Percentiles rank a stretch among this genome's conserved stretches.
Evolutionary conservation across 176 grass and related monocot genomes (phyloP).

Genomic region (Triticum timopheevii): DNA sequence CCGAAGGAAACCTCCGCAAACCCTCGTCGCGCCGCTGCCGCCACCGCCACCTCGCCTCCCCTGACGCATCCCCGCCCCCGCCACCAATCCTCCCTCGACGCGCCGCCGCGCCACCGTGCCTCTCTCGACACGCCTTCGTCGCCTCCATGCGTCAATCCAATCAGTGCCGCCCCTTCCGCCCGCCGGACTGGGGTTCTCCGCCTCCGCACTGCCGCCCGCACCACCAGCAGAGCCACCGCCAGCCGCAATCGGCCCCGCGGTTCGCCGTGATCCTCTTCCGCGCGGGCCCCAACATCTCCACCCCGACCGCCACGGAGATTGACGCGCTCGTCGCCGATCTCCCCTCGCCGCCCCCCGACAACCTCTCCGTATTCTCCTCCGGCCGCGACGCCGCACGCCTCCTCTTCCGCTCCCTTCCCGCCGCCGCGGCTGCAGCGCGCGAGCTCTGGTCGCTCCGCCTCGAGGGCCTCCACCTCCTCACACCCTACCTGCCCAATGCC

Average conservation of each 20-base stretch:
- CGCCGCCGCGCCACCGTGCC: neutral
- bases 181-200: conserved; percentile 28
- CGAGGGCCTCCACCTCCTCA: conserved; percentile 63
- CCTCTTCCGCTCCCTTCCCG: conserved; percentile 26
- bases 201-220: neutral
- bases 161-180: conserved; percentile 27
- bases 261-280: conserved; percentile 48
- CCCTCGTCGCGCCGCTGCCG: neutral
- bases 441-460: conserved; percentile 72
- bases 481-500: conserved; percentile 12
- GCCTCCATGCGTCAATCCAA: conserved; percentile 40
- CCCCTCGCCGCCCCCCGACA: conserved; percentile 2
- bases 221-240: neutral
- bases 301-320: conserved; percentile 31
- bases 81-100: neutral
- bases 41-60: neutral
- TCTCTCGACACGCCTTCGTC: neutral
- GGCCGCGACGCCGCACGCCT: conserved; percentile 44
- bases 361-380: conserved; percentile 30
- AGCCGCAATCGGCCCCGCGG: neutral
- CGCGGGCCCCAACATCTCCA: neutral
- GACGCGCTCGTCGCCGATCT: conserved; percentile 50
- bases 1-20: neutral
- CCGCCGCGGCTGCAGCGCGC: conserved; percentile 51
- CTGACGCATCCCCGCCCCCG: neutral